Evolutionary conservation across 164 flowering plant genomes (phyloP).

Genomic region (Saururus chinensis): DNA sequence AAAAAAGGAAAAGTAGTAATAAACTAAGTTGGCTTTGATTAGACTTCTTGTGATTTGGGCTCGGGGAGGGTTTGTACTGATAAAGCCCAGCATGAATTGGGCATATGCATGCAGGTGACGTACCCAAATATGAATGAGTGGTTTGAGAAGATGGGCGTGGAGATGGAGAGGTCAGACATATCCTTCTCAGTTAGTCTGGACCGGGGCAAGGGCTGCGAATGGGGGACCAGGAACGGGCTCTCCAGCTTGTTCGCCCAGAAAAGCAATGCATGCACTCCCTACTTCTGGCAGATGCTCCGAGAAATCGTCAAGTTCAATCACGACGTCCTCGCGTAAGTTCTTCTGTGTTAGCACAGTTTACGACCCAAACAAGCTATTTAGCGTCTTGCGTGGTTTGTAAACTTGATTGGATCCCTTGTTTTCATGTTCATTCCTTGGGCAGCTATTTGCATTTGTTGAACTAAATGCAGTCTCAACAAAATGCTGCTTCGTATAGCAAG

Average conservation of each 20-base stretch:
- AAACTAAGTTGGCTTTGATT: too few species aligned
- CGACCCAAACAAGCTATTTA: too few species aligned
- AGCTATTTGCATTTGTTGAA: too few species aligned
- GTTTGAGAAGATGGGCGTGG: slow-evolving; percentile 81
- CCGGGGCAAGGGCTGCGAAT: slow-evolving; percentile 61
- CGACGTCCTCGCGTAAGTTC: slow-evolving; percentile 50
- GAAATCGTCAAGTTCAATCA: slow-evolving; percentile 74
- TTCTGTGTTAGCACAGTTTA: not conserved
- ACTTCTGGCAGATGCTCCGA: slow-evolving; percentile 73
- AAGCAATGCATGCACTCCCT: slow-evolving; percentile 56
- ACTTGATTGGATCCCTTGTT: too few species aligned
- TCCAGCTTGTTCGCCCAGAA: slow-evolving; percentile 84
- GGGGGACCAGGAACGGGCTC: slow-evolving; percentile 86
- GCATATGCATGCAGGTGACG: slow-evolving; percentile 49
- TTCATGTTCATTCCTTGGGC: too few species aligned
- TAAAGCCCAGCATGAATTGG: too few species aligned
- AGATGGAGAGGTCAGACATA: slow-evolving; percentile 85
- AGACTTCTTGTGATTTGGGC: too few species aligned
- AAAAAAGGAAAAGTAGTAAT: too few species aligned
- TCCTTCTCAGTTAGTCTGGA: slow-evolving; percentile 87
- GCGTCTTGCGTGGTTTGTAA: not conserved
- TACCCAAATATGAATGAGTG: slow-evolving; percentile 93
- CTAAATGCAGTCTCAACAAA: too few species aligned
- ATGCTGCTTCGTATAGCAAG: too few species aligned
- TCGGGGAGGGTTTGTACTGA: too few species aligned